Evolutionary conservation across 2,329 filamentous ascomycete genomes (phyloP).

Genomic region (Claviceps africana): DNA sequence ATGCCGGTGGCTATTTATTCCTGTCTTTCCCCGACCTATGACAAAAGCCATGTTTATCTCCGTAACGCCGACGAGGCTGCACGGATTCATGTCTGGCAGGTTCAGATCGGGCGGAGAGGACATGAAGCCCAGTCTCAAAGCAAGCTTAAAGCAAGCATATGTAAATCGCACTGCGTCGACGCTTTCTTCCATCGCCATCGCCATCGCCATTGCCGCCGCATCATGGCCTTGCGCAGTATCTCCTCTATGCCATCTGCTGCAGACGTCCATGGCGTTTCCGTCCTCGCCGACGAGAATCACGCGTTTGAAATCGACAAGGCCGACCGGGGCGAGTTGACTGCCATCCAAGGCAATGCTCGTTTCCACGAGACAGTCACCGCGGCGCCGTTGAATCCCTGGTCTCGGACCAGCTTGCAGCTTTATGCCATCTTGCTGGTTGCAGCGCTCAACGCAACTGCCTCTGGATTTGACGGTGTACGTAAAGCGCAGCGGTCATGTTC

Average conservation of each 20-base stretch:
- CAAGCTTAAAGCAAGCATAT: too few relatives aligned
- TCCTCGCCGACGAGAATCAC: slow-evolving; percentile 5
- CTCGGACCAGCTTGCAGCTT: slow-evolving; percentile 21
- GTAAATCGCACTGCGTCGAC: too few relatives aligned
- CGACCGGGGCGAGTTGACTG: slow-evolving; percentile 10
- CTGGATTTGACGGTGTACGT: slow-evolving; percentile 22
- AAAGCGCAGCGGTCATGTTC: too few relatives aligned
- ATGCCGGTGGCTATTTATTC: not conserved
- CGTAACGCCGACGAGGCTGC: too few relatives aligned
- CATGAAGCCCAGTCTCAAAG: too few relatives aligned
- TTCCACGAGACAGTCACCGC: slow-evolving; percentile 16
- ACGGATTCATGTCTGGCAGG: too few relatives aligned
- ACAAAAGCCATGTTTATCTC: too few relatives aligned
- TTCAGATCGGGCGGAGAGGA: too few relatives aligned
- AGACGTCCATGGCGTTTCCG: slow-evolving; percentile 5
- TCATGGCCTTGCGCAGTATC: not conserved
- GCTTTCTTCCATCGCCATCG: too few relatives aligned
- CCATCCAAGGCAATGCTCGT: slow-evolving; percentile 16
- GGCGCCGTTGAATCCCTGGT: slow-evolving; percentile 18
- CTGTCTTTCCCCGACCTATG: too few relatives aligned
- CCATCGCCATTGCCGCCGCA: not conserved
- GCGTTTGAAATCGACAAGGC: slow-evolving; percentile 10
- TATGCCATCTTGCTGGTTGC: slow-evolving; percentile 23
- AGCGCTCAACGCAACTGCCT: slow-evolving; percentile 23
- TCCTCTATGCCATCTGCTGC: not conserved